Conservation (phyloP, 2,329 filamentous ascomycete genomes). For the Magnaporthiopsis incrustans region DNA sequence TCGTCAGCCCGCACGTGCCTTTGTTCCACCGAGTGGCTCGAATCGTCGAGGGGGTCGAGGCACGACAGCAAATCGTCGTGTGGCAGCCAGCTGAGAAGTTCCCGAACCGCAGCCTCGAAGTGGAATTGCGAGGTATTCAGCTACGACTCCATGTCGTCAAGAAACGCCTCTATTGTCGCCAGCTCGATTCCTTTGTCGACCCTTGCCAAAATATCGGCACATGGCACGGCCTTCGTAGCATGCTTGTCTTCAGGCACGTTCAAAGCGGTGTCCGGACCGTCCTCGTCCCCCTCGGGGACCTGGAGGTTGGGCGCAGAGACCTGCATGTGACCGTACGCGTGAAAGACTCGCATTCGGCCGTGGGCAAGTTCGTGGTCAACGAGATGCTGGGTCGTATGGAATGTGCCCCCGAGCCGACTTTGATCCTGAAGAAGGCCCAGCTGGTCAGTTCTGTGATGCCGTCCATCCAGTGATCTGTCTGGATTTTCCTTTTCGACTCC, state of each 20-base stretch:
- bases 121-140: slow-evolving; percentile 45
- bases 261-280: slow-evolving; percentile 36
- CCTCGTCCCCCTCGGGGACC: slow-evolving; percentile 41
- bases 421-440: slow-evolving; percentile 48
- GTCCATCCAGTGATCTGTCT: not conserved
- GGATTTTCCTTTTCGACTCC: not conserved
- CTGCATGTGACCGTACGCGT: slow-evolving; percentile 33
- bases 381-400: slow-evolving; percentile 44
- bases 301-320: slow-evolving; percentile 21
- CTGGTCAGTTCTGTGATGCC: slow-evolving; percentile 19
- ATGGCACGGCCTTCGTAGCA: slow-evolving; percentile 50
- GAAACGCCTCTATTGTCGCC: slow-evolving; percentile 33
- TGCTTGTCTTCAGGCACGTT: slow-evolving; percentile 44
- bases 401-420: slow-evolving; percentile 45
- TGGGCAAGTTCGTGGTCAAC: slow-evolving; percentile 46
- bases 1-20: slow-evolving; percentile 42
- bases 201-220: slow-evolving; percentile 50
- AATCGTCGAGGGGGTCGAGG: slow-evolving; percentile 45
- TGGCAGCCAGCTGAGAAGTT: slow-evolving; percentile 29
- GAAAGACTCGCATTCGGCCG: slow-evolving; percentile 27
- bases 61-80: slow-evolving; percentile 31
- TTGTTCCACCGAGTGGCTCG: slow-evolving; percentile 28
- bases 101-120: slow-evolving; percentile 19
- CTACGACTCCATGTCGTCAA: slow-evolving; percentile 44
- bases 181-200: slow-evolving; percentile 46